Conservation (phyloP, 768 basidiomycete genomes). For the Neoboletus subvelutipes region DNA sequence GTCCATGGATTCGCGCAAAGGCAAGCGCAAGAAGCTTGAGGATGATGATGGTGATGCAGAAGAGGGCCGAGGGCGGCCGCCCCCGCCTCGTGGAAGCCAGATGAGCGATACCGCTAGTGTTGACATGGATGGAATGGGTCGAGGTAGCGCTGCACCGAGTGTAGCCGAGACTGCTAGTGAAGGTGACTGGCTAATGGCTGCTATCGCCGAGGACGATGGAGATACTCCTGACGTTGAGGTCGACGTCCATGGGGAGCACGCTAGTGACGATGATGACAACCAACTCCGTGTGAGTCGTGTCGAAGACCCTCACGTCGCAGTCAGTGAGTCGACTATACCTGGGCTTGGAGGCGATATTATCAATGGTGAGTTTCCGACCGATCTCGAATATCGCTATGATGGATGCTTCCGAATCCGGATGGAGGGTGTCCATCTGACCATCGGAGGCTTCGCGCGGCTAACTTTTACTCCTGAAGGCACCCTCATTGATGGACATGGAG, state of each 20-base stretch:
- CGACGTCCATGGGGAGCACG: conserved; percentile 49
- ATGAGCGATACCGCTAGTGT: conserved; percentile 57
- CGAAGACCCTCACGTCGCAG: conserved; percentile 39
- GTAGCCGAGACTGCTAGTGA: conserved; percentile 64
- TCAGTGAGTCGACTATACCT: conserved; percentile 33
- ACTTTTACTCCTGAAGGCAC: conserved; percentile 46
- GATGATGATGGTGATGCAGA: conserved; percentile 83
- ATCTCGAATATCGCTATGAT: conserved; percentile 38
- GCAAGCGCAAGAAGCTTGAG: conserved; percentile 86
- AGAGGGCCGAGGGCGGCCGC: conserved; percentile 66
- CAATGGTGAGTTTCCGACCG: conserved; percentile 54
- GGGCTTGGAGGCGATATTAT: conserved; percentile 34
- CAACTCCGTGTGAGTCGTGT: conserved; percentile 43
- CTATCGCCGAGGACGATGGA: conserved; percentile 71
- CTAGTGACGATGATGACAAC: conserved; percentile 46
- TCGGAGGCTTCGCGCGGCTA: conserved; percentile 55
- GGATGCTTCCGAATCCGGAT: conserved; percentile 43
- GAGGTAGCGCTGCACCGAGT: conserved; percentile 65
- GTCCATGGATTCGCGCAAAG: conserved; percentile 65
- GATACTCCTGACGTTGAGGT: conserved; percentile 57
- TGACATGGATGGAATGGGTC: conserved; percentile 54
- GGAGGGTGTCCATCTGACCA: conserved; percentile 42
- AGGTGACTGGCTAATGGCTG: conserved; percentile 87
- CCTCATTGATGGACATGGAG: conserved; percentile 38
- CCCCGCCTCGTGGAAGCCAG: conserved; percentile 47